phyloP scores from a whole-genome alignment of 2,329 filamentous ascomycete species.

The Penicillium sp. region DNA sequence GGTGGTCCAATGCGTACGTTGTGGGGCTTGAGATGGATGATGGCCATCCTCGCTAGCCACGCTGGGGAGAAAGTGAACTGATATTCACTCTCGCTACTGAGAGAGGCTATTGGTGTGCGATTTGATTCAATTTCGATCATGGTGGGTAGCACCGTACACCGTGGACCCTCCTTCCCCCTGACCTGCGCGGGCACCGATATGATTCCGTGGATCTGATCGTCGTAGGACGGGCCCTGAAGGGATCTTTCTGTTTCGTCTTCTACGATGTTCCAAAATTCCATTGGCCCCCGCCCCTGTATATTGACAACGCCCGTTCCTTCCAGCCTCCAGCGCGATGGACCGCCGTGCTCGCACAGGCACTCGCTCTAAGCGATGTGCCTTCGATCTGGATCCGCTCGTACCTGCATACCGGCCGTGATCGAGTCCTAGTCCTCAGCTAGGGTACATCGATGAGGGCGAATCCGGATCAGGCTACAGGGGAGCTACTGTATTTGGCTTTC shows the following conservation, averaged over 20 bases:
- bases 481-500: neutral
- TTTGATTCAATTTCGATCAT: neutral
- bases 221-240: neutral
- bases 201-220: neutral
- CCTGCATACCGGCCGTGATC: constrained; percentile 7
- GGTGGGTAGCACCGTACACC: neutral
- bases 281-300: neutral
- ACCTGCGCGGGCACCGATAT: neutral
- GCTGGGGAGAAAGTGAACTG: neutral
- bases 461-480: neutral
- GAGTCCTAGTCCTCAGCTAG: neutral
- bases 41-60: neutral
- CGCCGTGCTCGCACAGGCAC: neutral
- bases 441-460: neutral
- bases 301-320: too few species aligned
- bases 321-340: neutral
- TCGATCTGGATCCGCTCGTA: constrained; percentile 5
- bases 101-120: neutral
- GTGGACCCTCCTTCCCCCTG: too few species aligned
- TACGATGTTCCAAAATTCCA: neutral
- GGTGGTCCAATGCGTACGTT: neutral
- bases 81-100: neutral
- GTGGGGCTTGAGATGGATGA: neutral
- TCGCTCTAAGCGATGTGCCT: neutral
- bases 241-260: neutral